Conservation (phyloP, 192 early-diverging fungal genomes). For the Paraglomus brasilianum region DNA sequence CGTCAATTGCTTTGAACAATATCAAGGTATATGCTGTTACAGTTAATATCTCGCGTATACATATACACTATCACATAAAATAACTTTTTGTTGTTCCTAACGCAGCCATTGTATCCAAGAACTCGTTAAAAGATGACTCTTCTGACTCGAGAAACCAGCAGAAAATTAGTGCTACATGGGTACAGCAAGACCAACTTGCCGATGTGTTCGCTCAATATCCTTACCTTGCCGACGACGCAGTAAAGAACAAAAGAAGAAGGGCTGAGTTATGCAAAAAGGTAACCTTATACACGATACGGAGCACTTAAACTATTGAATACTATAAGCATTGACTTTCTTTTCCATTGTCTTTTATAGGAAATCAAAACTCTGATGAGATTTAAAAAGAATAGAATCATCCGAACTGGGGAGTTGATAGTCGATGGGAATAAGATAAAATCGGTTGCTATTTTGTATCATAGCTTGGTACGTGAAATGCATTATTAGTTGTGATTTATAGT, state of each 20-base stretch:
- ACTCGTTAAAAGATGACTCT: not conserved
- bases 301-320: not conserved
- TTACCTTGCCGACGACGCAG: slow-evolving; percentile 38
- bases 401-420: slow-evolving; percentile 79
- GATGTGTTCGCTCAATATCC: slow-evolving; percentile 45
- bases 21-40: slow-evolving; percentile 38
- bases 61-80: slow-evolving; percentile 11
- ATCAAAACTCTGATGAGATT: slow-evolving; percentile 71
- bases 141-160: slow-evolving; percentile 32
- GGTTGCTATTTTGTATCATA: slow-evolving; percentile 77
- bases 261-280: slow-evolving; percentile 18
- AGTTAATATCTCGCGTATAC: slow-evolving; percentile 21
- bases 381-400: slow-evolving; percentile 76
- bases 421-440: slow-evolving; percentile 74
- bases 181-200: slow-evolving; percentile 46
- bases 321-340: not conserved
- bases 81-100: not conserved
- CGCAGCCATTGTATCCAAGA: slow-evolving; percentile 31
- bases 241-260: slow-evolving; percentile 18
- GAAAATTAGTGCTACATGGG: slow-evolving; percentile 45
- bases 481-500: slow-evolving; percentile 35
- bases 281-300: not conserved
- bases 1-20: slow-evolving; percentile 66
- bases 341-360: slow-evolving; percentile 51
- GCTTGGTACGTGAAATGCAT: slow-evolving; percentile 62